These are phyloP conservation scores for Pseudogymnoascus sp. DNA, from an alignment of 2,329 filamentous ascomycete species.

Conservation along the genomic window DNA sequence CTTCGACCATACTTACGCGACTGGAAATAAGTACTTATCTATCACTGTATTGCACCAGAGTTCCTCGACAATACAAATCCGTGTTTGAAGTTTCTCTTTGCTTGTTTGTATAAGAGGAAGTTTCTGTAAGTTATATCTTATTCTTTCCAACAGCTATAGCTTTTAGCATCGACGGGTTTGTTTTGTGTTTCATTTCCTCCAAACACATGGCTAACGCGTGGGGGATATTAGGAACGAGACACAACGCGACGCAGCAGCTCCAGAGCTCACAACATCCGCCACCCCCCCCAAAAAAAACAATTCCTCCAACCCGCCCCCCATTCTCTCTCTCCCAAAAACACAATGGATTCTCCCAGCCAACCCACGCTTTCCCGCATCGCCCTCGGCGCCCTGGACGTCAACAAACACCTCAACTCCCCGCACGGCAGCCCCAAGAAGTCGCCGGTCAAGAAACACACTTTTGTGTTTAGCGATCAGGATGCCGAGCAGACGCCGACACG, in stretches of 20 bases:
- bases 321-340: not conserved
- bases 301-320: not conserved
- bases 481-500: not conserved
- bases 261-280: not conserved
- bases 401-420: constrained; percentile 8
- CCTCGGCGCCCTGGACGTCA: constrained; percentile 11
- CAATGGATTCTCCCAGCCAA: not conserved
- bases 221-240: not conserved
- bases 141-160: not conserved
- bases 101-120: not conserved
- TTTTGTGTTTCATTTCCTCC: not conserved
- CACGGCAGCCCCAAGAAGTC: not conserved
- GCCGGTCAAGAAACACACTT: not conserved
- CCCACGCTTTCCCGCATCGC: not conserved
- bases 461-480: not conserved
- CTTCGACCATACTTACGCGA: not conserved
- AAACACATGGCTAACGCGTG: constrained; percentile 3
- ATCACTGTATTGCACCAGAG: not conserved
- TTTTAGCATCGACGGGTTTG: not conserved
- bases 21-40: constrained; percentile 3
- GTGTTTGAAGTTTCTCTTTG: not conserved
- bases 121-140: not conserved
- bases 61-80: not conserved
- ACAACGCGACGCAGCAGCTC: not conserved
- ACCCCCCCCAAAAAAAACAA: not conserved